Evolutionary conservation across 2,329 filamentous ascomycete species (phyloP).

Genomic region (Pyrenochaeta sp.): DNA sequence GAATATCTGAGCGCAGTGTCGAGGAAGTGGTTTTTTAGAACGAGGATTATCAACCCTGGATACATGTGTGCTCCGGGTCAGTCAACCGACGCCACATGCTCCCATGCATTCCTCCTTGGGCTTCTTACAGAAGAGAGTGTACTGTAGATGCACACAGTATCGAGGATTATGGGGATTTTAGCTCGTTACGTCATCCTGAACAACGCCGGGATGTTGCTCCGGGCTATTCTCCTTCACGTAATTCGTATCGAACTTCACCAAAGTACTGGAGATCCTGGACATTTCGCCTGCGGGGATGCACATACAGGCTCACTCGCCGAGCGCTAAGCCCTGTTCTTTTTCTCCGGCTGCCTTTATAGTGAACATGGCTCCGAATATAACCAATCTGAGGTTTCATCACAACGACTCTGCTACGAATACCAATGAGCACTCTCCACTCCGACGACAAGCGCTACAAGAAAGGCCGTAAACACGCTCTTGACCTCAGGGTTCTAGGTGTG

Average conservation of each 20-base stretch:
- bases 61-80: not conserved
- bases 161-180: too few species aligned
- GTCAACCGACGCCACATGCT: not conserved
- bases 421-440: conserved; percentile 1
- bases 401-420: conserved; percentile 22
- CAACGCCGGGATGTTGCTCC: conserved; percentile 1
- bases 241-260: conserved; percentile 12
- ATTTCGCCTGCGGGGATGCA: not conserved
- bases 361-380: not conserved
- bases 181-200: conserved; percentile 10
- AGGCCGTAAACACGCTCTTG: conserved; percentile 40
- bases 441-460: not conserved
- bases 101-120: not conserved
- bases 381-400: conserved; percentile 15
- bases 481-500: conserved; percentile 64
- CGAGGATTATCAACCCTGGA: too few species aligned
- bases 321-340: not conserved
- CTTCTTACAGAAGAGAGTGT: too few species aligned
- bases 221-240: conserved; percentile 11
- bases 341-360: not conserved
- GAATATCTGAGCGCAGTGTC: too few species aligned
- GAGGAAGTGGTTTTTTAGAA: too few species aligned
- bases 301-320: not conserved
- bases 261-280: conserved; percentile 1
- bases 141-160: too few species aligned